Evolutionary conservation across 2,329 filamentous ascomycete species (phyloP), one percentile per base, ranked within the genome.

Genomic region (Albophoma yamanashiensis): DNA sequence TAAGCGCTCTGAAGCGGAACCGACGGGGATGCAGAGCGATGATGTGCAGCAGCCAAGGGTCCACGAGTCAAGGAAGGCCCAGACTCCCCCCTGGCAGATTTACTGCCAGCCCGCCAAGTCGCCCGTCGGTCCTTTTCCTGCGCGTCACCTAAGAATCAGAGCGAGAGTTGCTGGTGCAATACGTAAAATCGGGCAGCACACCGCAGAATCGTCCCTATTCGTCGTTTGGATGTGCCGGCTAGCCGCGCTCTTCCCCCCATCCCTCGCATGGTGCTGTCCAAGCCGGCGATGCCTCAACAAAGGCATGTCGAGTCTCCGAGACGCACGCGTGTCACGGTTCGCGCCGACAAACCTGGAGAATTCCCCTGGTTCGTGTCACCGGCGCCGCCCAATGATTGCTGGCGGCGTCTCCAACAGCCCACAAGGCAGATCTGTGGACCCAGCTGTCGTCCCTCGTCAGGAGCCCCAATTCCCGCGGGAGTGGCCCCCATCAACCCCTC

Each of bases 51-150:
- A 43, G 39, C 20, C 55, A 69, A 71, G 68, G 63, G 70, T 67
- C 68, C 69, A 69, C 67, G 70, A 72, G 70, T 72, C 70, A 72
- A 72, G 69, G 67, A 64, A 70, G 55, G 56, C 57, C 58, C 62
- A 60, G 64, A 60, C 60, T 59, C 43, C 58, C 60, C 59, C 61
- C 63, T 20, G 36, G 43, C 40, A 34, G 42, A 22, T 58, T 34
- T 31, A 55, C 6, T 55, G 17, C 56, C 56, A 57, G 27, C 34
- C 38, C 14, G 59, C 59, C 59, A 60, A 60, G 59, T 50, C 59
- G 12, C 31, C 45, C 36, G 43, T 59, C 57, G 57, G 55, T 59
- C 58, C 57, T 59, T 59, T 58, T 56, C 39, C 40, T 60, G 58
- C 45, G 47, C 59, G 59, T 55, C 55, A 52, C 53, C 53, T 38